Evolutionary conservation across 352 stramenopile genomes (phyloP), one percentile per base, ranked within the genome.

Genomic region (Pythium aquatile): DNA sequence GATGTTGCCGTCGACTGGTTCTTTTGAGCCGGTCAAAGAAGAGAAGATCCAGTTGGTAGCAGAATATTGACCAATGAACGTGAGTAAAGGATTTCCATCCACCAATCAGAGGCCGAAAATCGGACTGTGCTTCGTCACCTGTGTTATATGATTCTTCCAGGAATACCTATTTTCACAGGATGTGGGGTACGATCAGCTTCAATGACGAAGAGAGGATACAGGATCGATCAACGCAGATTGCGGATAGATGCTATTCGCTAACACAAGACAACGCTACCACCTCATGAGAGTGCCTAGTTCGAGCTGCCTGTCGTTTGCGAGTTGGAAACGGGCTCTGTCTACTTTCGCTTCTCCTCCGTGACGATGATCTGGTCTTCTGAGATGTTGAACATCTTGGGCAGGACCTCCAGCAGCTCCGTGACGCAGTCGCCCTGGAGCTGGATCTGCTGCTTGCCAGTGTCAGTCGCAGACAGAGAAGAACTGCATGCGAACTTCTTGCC

Each of bases 401-500:
- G 69, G 48, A 92, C 80, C 2, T 91, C 79, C 55, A 88, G 59
- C 56, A 94, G 70, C 63, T 94, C 86, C 10, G 73, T 78, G 42
- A 87, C 64, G 57, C 85, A 92, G 66, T 94, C 86, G 60, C 86
- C 86, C 61, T 93, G 86, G 39, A 93, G 68, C 59, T 93, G 86
- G 61, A 94, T 91, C 72, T 93, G 82, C 68, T 90, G 80, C 73
- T 87, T 82, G 44, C 84, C 83, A 16, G 77, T 68, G 65, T 92
- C 81, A 8, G 77, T 88, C 66, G 90, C 90, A 52, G 79, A 90
- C 44, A 94, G 66, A 54, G 83, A 91, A 42, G 84, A 88, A 65
- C 80, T 90, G 71, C 86, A 93, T 28, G 86, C 84, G 65, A 94
- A 94, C 37, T 79, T 78, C 74, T 92, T 91, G 69, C 86, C 86